A percentile compares a stretch with the other conserved stretches of the same genome.
Conservation (phyloP, 1,139 yeast genomes). For the Kodamaea suecica region DNA sequence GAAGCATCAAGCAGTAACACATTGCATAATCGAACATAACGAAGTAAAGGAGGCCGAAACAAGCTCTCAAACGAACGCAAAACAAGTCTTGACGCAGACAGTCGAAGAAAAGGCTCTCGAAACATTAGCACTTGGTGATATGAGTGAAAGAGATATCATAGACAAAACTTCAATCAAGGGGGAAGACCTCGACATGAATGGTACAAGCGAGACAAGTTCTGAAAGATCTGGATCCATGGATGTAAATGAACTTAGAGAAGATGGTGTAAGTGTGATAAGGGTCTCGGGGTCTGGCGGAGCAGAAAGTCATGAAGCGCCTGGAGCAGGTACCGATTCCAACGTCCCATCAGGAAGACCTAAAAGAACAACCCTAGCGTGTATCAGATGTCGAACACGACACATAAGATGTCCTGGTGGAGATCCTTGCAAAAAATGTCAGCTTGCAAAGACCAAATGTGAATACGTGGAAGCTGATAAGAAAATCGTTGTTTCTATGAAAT, state of each 20-base stretch:
- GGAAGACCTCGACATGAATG: background rate
- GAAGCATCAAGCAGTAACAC: too few relatives aligned
- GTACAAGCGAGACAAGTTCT: background rate
- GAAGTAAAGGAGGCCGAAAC: too few relatives aligned
- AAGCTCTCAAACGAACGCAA: too few relatives aligned
- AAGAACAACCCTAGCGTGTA: conserved; percentile 50
- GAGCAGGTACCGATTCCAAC: background rate
- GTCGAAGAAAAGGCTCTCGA: too few relatives aligned
- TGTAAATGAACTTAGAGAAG: background rate
- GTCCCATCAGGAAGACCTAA: conserved; percentile 15
- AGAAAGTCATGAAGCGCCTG: background rate
- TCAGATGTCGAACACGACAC: conserved; percentile 71
- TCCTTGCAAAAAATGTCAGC: conserved; percentile 66
- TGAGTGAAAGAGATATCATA: background rate
- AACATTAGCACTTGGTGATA: too few relatives aligned
- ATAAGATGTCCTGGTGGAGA: conserved; percentile 80
- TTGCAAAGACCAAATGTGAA: conserved; percentile 63
- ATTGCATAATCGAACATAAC: too few relatives aligned
- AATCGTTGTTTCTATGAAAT: conserved; percentile 73
- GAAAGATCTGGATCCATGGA: background rate
- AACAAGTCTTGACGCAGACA: too few relatives aligned
- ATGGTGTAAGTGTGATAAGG: too few relatives aligned
- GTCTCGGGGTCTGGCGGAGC: background rate
- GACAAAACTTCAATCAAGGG: background rate
- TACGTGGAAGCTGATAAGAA: conserved; percentile 77